Percentiles rank a stretch among this genome's conserved stretches.
These are phyloP conservation scores for Zasmidium angulare DNA, from an alignment of 2,329 filamentous ascomycete genomes.

Conservation along the genomic window DNA sequence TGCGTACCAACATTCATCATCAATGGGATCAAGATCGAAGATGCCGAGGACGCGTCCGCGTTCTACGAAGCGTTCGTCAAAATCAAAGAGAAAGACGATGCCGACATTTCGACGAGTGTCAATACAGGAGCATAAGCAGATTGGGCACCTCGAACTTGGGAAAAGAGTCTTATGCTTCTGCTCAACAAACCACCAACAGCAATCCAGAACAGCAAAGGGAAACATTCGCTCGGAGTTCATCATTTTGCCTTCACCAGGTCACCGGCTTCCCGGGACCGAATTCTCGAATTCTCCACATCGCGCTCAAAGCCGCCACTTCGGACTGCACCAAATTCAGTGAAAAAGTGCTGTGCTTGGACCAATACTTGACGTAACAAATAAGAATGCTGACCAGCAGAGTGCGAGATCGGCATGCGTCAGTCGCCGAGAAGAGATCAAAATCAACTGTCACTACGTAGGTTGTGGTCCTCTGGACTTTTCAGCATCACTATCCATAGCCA, in stretches of 20 bases:
- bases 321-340: not conserved
- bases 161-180: not conserved
- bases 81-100: not conserved
- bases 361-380: constrained; percentile 13
- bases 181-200: too few species aligned
- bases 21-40: constrained; percentile 1
- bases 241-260: not conserved
- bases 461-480: not conserved
- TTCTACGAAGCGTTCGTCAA: constrained; percentile 3
- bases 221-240: not conserved
- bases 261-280: not conserved
- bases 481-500: not conserved
- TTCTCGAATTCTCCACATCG: not conserved
- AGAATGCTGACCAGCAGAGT: constrained; percentile 6
- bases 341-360: constrained; percentile 3
- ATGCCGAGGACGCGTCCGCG: not conserved
- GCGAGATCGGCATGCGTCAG: constrained; percentile 7
- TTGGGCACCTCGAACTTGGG: too few species aligned
- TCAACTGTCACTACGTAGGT: not conserved
- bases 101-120: not conserved
- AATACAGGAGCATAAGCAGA: not conserved
- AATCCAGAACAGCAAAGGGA: not conserved
- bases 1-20: constrained; percentile 2
- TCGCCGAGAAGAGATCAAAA: constrained; percentile 4
- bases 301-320: not conserved